Base-by-base conservation (phyloP, 306 rosid genomes). In the Cajanus cajan region DNA sequence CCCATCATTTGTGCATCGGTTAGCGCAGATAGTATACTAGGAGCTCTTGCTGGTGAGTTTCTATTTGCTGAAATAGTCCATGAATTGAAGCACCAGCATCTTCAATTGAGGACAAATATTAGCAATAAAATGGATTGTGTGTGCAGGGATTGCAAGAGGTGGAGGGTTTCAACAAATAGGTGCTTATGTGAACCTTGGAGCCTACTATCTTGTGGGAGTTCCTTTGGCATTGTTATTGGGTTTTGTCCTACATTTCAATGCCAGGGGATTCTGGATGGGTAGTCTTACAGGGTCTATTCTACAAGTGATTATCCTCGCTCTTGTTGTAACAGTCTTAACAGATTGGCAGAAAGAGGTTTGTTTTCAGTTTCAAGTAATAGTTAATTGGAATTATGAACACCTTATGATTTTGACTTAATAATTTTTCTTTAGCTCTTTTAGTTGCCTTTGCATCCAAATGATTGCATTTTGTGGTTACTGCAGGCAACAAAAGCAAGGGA, bases 1-100 rank as follows among this genome's bases (percentile, higher is more conserved):
- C 97, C 97, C 7, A 70, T 90, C 40, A 63, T 92, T 2, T 80
- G 87, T 68, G 19, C 82, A 36, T 80, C 86, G 13, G 61, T 88
- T 7, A 70, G 57, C 47, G 67, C 87, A 76, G 94, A 90, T 62
- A 83, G 83, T 59, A 45, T 85, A 12, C 14, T 50, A 37, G 87
- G 83, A 68, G 68, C 68, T 15, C 83, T 86, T 68, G 77, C 85
- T 8, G 89, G 89, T 83, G 31, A 61, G 85, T 77, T 67, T 61
- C 25, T 33, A 33, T 68, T 25, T 33, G 8, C 81, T 47, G 7
- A 39, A 13, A 19, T 33, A 9, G 40, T 62, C 8, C 67, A 34
- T 77, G 15, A 19, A 48, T 18, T 22, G 73, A n/a, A 43, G 12
- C 33, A 9, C 57, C 57, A 24, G 0, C 47, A 70, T 36, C 36